A percentile compares a stretch with the other conserved stretches of the same genome.
Conservation (phyloP, 2,329 filamentous ascomycete genomes). For the Metarhizium sp. region DNA sequence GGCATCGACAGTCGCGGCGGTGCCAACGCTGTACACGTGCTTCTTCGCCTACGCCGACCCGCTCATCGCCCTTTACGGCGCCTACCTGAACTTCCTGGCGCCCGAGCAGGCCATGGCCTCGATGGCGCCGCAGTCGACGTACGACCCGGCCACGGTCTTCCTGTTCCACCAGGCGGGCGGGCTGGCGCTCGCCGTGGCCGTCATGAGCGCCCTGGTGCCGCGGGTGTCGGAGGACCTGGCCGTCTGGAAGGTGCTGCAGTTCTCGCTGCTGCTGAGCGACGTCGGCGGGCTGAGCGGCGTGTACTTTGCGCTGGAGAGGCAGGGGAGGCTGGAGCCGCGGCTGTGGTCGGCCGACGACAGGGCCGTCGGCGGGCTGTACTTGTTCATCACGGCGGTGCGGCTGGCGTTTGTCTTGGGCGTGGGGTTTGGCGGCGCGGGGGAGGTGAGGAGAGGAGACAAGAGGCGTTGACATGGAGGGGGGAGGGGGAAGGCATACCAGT, state of each 20-base stretch:
- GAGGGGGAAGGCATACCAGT: too few relatives aligned
- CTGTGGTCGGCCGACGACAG: slow-evolving; percentile 10
- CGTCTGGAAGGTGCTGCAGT: slow-evolving; percentile 12
- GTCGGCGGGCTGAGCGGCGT: slow-evolving; percentile 11
- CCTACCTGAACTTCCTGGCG: too few relatives aligned
- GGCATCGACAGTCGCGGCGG: too few relatives aligned
- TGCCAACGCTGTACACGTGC: too few relatives aligned
- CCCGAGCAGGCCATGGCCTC: too few relatives aligned
- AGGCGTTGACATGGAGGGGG: too few relatives aligned
- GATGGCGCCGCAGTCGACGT: background rate
- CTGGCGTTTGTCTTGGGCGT: slow-evolving; percentile 4
- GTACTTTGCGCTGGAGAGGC: slow-evolving; percentile 3
- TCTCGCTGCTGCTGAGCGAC: slow-evolving; percentile 13
- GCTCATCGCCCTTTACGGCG: too few relatives aligned
- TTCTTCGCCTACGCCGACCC: too few relatives aligned
- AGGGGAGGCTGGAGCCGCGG: slow-evolving; percentile 7
- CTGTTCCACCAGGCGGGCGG: slow-evolving; percentile 14
- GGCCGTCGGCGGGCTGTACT: slow-evolving; percentile 6
- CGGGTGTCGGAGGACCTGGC: slow-evolving; percentile 11
- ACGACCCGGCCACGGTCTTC: slow-evolving; percentile 10
- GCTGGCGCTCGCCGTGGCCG: slow-evolving; percentile 10
- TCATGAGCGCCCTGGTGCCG: slow-evolving; percentile 10
- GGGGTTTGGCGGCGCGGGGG: too few relatives aligned
- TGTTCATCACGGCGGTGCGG: slow-evolving; percentile 8
- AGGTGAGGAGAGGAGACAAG: too few relatives aligned